A percentile compares a stretch with the other conserved stretches of the same genome.
Evolutionary conservation across 176 grass and related monocot genomes (phyloP).

Genomic region (Musa beccarii): DNA sequence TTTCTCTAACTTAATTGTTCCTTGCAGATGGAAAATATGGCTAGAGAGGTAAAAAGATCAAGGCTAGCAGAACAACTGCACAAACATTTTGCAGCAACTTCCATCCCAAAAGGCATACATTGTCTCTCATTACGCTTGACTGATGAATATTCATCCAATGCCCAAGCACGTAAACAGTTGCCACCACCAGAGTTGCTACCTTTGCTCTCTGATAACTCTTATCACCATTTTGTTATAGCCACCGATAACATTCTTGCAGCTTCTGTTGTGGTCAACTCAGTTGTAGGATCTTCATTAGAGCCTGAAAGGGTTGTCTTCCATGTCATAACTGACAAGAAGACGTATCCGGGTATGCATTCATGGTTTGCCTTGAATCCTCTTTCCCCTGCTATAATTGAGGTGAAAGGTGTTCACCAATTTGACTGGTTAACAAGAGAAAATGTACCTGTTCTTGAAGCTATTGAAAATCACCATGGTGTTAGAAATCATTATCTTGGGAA

Average conservation of each 20-base stretch:
- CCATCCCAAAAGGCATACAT: conserved; percentile 91
- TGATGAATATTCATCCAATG: conserved; percentile 97
- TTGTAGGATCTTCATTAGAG: conserved; percentile 56
- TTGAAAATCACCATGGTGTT: conserved; percentile 68
- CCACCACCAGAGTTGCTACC: conserved; percentile 86
- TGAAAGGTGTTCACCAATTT: conserved; percentile 90
- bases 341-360: conserved; percentile 94
- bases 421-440: conserved; percentile 96
- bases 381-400: conserved; percentile 62
- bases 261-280: conserved; percentile 81
- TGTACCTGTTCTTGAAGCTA: conserved; percentile 73
- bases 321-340: conserved; percentile 97
- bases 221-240: conserved; percentile 75
- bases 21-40: conserved; percentile 95
- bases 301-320: conserved; percentile 85
- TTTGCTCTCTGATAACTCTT: conserved; percentile 63
- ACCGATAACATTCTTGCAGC: conserved; percentile 98
- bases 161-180: conserved; percentile 85
- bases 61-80: conserved; percentile 84
- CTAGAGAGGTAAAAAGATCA: conserved; percentile 71
- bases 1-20: conserved; percentile 6
- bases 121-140: conserved; percentile 92
- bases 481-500: conserved; percentile 65
- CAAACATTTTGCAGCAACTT: conserved; percentile 89
- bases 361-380: conserved; percentile 92